Percentiles rank a stretch among this genome's conserved stretches.
Evolutionary conservation across 495 filamentous ascomycete genomes (phyloP).

Genomic region (Parathielavia appendiculata): DNA sequence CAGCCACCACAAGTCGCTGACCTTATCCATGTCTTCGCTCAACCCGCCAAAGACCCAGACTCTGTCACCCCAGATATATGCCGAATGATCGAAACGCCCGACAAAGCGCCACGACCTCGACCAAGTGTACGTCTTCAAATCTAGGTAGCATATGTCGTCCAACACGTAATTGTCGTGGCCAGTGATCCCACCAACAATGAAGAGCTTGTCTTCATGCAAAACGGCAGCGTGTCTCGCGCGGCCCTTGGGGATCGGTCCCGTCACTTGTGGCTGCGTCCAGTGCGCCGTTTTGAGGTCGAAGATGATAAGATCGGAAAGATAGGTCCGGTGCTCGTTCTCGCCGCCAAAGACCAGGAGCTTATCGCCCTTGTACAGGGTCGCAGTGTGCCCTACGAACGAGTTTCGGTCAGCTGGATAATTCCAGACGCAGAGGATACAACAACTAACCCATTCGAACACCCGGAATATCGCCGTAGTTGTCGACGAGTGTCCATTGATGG

Average conservation of each 20-base stretch:
- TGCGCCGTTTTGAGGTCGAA: constrained; percentile 89
- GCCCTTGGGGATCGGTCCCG: constrained; percentile 77
- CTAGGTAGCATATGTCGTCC: constrained; percentile 92
- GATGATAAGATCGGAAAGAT: constrained; percentile 91
- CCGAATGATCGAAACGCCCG: constrained; percentile 86
- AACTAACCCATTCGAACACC: constrained; percentile 90
- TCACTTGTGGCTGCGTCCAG: constrained; percentile 86
- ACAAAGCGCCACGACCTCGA: constrained; percentile 94
- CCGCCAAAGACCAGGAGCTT: constrained; percentile 95
- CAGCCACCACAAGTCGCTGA: constrained; percentile 92
- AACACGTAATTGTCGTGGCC: constrained; percentile 82
- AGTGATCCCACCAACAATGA: constrained; percentile 85
- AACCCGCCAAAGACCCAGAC: constrained; percentile 98
- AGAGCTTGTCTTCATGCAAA: constrained; percentile 92
- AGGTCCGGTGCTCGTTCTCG: constrained; percentile 94
- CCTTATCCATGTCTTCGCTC: constrained; percentile 91
- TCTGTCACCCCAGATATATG: constrained; percentile 79
- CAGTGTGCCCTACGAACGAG: constrained; percentile 69
- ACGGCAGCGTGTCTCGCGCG: constrained; percentile 90
- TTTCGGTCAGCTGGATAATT: constrained; percentile 6
- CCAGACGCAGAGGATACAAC: background rate
- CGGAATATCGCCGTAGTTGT: constrained; percentile 98
- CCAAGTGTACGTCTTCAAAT: constrained; percentile 97
- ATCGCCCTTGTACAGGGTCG: constrained; percentile 88
- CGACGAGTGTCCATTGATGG: constrained; percentile 88